Evolutionary conservation across 768 basidiomycete species (phyloP), one percentile per base, ranked within the genome.

Genomic region (Pleurotus salmoneostramineus): DNA sequence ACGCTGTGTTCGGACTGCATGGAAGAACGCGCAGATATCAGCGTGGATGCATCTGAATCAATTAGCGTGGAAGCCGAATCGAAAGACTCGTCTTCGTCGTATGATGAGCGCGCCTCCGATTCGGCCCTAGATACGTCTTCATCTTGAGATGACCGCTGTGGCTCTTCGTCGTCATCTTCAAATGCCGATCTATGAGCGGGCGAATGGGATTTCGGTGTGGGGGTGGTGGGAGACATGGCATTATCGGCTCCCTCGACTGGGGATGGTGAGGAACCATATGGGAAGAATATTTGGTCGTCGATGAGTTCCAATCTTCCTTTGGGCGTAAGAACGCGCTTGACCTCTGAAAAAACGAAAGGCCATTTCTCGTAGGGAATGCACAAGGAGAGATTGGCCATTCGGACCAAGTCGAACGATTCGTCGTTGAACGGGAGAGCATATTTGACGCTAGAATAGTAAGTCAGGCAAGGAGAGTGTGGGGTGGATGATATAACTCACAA

Each of bases 241-340:
- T 49, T 10, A 14, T 40, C 35, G n/a, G 31, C 50, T 6, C 27
- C 52, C 7, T 10, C 27, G 43, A 40, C 31, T 7, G 52, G 36
- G 6, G 69, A 46, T 32, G 63, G 62, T 10, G 66, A 52, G 55
- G 70, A 67, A 33, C 77, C 73, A 58, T 82, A 83, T 0, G 89
- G 85, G 63, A 89, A 90, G 61, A 80, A 68, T 35, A 88, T 71
- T 62, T 87, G 72, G 68, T 93, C 90, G 68, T 91, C 88, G 51
- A 93, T 83, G 49, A 91, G 63, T 67, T 93, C 91, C 2, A 93
- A 71, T 6, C 81, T 78, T 3, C 91, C 91, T 12, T 77, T 81
- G 5, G 74, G 74, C 10, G 71, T 72, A 11, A 93, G 74, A 7
- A 93, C 78, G 27, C 91, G 85, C 12, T 76, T 68, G 4, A 79